Percentiles rank a stretch among this genome's conserved stretches.
Conservation (phyloP, 2,329 filamentous ascomycete genomes). For the Arthrobotrys megalospora region DNA sequence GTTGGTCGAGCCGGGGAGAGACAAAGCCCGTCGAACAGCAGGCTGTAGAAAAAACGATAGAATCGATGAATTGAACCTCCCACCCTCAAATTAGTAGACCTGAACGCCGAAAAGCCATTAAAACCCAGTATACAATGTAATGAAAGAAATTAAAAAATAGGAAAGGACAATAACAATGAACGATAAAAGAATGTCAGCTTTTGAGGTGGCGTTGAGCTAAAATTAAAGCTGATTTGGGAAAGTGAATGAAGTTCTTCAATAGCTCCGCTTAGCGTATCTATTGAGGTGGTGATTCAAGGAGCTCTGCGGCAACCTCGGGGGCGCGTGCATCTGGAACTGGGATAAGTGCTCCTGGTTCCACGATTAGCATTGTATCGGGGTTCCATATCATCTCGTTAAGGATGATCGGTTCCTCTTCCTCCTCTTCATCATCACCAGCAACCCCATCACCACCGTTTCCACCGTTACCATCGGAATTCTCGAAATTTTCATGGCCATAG, state of each 20-base stretch:
- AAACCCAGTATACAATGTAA: neutral
- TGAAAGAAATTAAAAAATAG: neutral
- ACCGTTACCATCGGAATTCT: neutral
- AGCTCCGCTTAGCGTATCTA: slow-evolving; percentile 6
- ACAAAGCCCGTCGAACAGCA: neutral
- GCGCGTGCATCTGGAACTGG: neutral
- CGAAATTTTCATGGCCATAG: neutral
- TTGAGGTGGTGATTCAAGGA: slow-evolving; percentile 13
- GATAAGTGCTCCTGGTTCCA: neutral
- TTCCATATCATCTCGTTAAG: slow-evolving; percentile 31
- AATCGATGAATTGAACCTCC: neutral
- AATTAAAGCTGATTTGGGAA: neutral
- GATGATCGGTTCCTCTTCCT: slow-evolving; percentile 8
- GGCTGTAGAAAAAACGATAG: neutral
- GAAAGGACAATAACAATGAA: slow-evolving; percentile 12
- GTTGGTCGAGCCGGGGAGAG: no score
- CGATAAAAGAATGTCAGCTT: neutral
- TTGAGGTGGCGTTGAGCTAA: neutral
- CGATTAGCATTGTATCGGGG: slow-evolving; percentile 17
- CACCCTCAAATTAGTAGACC: neutral
- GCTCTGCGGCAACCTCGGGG: neutral
- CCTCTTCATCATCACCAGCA: neutral
- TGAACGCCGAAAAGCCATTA: neutral
- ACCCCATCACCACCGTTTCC: neutral
- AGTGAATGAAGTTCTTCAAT: slow-evolving; percentile 4